Evolutionary conservation across 306 rosid genomes (phyloP), one percentile per base, ranked within the genome.

Genomic region (Cicer bijugum): DNA sequence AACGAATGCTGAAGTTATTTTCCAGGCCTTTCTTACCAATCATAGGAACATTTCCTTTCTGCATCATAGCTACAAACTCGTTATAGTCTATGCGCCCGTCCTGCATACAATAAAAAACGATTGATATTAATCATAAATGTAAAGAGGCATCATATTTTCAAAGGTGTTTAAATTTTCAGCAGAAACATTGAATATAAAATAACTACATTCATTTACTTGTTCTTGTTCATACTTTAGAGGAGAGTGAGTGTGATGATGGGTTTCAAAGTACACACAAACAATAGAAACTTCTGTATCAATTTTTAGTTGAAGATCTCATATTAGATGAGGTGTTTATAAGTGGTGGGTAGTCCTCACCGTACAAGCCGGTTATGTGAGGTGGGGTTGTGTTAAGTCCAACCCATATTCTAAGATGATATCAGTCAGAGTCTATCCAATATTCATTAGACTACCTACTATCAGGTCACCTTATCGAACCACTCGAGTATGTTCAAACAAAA

Each of bases 51-150:
- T 89, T 87, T 79, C 96, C 97, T 69, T 90, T 89, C 51, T 91
- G 99, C 99, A 94, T 94, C 99, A 94, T 94, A 58, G 96, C 95
- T 80, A 88, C 99, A 70, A 94, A 94, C 78, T 91, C 99, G 39
- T 94, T 94, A 78, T 94, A 94, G 75, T 94, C 99, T 77, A 94
- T 94, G 56, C 85, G 82, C 40, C 99, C 99, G 57, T 94, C 99
- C 99, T 94, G 95, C 84, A 68, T 9, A 73, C 7, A 20, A 69
- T 4, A 39, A 65, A 65, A 75, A 44, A 9, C 4, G 11, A 12
- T 14, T 38, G 6, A 12, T 23, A 59, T 33, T 12, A 67, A 3
- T 35, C 48, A 75, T 14, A 48, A 47, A 39, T 53, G 70, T 47
- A n/a, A 47, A 74, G 14, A 66, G 11, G 46, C 16, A 66, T 71